These are phyloP conservation scores for Microbotryomycetes sp. DNA, from an alignment of 1,284 basidiomycete species.

Conservation along the genomic window DNA sequence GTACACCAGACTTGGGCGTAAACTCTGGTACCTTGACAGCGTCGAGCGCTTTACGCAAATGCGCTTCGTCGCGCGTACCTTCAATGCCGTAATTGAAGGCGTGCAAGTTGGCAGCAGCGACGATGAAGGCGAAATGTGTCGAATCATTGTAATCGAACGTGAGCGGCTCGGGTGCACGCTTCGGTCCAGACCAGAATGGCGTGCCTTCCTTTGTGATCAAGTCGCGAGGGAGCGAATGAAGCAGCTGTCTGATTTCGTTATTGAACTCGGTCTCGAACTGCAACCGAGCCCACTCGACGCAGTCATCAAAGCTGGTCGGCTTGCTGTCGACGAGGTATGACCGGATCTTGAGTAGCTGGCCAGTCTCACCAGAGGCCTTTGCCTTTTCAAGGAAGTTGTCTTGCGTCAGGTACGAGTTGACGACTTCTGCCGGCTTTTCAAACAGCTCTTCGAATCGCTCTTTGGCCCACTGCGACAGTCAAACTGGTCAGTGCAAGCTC, in stretches of 20 bases:
- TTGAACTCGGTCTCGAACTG: conserved; percentile 94
- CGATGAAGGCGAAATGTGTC: conserved; percentile 80
- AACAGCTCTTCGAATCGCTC: conserved; percentile 89
- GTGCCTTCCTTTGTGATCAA: conserved; percentile 45
- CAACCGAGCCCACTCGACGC: conserved; percentile 91
- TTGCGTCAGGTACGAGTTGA: conserved; percentile 94
- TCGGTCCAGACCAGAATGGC: conserved; percentile 62
- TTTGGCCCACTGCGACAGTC: conserved; percentile 71
- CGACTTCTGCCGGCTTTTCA: conserved; percentile 86
- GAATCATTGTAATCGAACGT: conserved; percentile 79
- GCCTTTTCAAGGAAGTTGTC: conserved; percentile 90
- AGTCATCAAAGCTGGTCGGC: conserved; percentile 93
- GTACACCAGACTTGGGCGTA: conserved; percentile 81
- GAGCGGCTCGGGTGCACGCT: conserved; percentile 92
- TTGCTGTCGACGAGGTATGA: conserved; percentile 86
- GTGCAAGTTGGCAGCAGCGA: conserved; percentile 91
- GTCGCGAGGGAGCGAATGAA: conserved; percentile 93
- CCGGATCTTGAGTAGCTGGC: conserved; percentile 83
- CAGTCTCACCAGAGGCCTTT: conserved; percentile 67
- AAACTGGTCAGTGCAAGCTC: conserved; percentile 4
- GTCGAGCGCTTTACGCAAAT: conserved; percentile 79
- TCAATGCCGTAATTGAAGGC: conserved; percentile 97
- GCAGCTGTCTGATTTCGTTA: conserved; percentile 86
- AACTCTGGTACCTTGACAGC: conserved; percentile 89
- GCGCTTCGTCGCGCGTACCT: conserved; percentile 69